Evolutionary conservation across 148 eudicot genomes (phyloP).

Genomic region (Rhododendron ferrugineum): DNA sequence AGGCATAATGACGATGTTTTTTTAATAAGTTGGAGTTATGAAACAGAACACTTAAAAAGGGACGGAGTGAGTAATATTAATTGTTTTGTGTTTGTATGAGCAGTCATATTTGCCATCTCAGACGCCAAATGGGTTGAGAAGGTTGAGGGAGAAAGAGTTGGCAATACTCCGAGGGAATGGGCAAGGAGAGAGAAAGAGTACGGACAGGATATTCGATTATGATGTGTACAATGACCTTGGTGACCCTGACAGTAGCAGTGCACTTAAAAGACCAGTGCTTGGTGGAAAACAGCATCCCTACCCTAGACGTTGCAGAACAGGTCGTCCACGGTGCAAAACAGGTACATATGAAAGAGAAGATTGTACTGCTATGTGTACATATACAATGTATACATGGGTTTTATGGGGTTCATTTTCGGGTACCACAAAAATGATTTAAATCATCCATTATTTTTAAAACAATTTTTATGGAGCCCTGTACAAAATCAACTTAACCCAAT

Average conservation of each 20-base stretch:
- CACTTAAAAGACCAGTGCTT: slow-evolving; percentile 50
- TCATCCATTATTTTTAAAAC: no score
- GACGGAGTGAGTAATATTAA: no score
- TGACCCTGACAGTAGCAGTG: slow-evolving; percentile 30
- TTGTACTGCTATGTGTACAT: no score
- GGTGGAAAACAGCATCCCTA: slow-evolving; percentile 56
- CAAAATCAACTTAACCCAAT: no score
- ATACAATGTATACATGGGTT: no score
- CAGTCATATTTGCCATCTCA: slow-evolving; percentile 67
- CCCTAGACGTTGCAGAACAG: slow-evolving; percentile 75
- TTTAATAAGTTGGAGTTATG: no score
- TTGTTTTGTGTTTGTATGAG: neutral
- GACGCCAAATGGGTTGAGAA: slow-evolving; percentile 64
- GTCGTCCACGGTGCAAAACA: slow-evolving; percentile 39
- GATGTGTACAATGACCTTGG: slow-evolving; percentile 83
- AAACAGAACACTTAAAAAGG: no score
- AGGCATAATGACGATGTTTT: no score
- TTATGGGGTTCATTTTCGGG: no score
- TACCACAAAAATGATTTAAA: no score
- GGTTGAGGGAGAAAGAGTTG: slow-evolving; percentile 43
- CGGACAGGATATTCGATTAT: slow-evolving; percentile 71
- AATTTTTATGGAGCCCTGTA: no score
- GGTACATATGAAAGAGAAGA: slow-evolving; percentile 15
- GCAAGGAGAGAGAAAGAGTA: slow-evolving; percentile 39
- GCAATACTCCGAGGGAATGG: slow-evolving; percentile 46